Evolutionary conservation across 2,329 filamentous ascomycete genomes (phyloP), one percentile per base, ranked within the genome.

Genomic region (Neurospora sp.): DNA sequence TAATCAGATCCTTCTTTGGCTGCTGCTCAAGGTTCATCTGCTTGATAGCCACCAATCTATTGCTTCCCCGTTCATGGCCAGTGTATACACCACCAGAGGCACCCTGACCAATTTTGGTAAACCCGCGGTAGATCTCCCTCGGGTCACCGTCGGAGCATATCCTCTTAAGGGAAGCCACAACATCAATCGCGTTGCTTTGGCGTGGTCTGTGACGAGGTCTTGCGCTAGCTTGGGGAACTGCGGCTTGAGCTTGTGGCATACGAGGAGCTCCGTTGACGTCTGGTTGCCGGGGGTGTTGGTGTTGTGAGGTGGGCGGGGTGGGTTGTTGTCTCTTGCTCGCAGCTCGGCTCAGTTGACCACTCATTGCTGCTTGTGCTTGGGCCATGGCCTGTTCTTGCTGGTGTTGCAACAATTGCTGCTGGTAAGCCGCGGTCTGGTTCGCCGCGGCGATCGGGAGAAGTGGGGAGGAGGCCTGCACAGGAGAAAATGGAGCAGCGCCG

Each of bases 21-120:
- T 99, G 96, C 81, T 98, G 92, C 80, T 98, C 96, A 69, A 99
- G 83, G 75, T 98, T 98, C 96, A 99, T 99, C 83, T 99, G 96
- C 83, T 99, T 99, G 82, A 99, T 98, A 57, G 96, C 96, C 43
- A 99, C 96, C 74, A 96, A 89, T 72, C 91, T 89, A 81, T 97
- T 97, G 46, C 89, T 91, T 69, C 88, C 90, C 73, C 89, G 86
- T 80, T 97, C 92, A 78, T 95, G 92, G 3, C 95, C 96, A 0
- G 93, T 97, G 78, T 89, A 99, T 1, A 99, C 96, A 72, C 96
- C 96, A 75, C 96, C 96, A 8, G 95, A 98, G 43, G 96, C 96
- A 79, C 96, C 96, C 81, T 99, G 96, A 0, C 96, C 96, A 78
- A 99, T 98, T 83, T 98, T 98, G 78, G 89, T 94, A 75, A 98